Base-by-base conservation (phyloP, 1,139 yeast species). In the Zygoascus sp. region DNA sequence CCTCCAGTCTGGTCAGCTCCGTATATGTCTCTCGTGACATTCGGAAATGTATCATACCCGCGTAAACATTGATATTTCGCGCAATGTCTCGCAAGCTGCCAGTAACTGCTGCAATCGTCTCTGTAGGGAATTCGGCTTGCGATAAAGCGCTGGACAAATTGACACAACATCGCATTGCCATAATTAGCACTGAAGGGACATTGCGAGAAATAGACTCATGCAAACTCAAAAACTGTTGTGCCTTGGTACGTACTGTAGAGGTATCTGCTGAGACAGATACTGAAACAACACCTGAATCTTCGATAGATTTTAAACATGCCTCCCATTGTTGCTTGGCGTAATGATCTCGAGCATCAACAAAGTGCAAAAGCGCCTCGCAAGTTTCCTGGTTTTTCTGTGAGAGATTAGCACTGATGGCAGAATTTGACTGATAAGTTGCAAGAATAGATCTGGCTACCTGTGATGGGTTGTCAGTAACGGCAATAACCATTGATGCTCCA, bases 21-120 rank as follows among this genome's bases (percentile, higher is more conserved):
- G 88, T 79, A 63, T 87, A 89, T 0, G 89, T 82, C 60, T 90
- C 97, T 53, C 95, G 76, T 4, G 97, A 96, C 95, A 92, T 88
- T 62, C 86, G 81, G 67, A 87, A 90, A 66, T 89, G 96, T 35
- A 92, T 85, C 83, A 92, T 84, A 48, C 97, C 97, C 10, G 97
- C 96, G 64, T 84, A 94, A 2, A 90, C 79, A 88, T 90, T 88
- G 65, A 95, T 84, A 63, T 88, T 88, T 62, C 81, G 83, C 3
- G 96, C 90, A 52, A 85, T 75, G 42, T 70, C 73, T 57, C 79
- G 80, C 63, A 88, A 71, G 23, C 76, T 76, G 40, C 73, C 70
- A 42, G 79, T 76, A 50, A 78, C 80, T 53, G 75, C 76, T 46
- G 76, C 79, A 52, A 78, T 77, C 13, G 77, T 73, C 17, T 71